Evolutionary conservation across 805 yeast species (phyloP), one percentile per base, ranked within the genome.

Genomic region (Metschnikowia peoriensis): DNA sequence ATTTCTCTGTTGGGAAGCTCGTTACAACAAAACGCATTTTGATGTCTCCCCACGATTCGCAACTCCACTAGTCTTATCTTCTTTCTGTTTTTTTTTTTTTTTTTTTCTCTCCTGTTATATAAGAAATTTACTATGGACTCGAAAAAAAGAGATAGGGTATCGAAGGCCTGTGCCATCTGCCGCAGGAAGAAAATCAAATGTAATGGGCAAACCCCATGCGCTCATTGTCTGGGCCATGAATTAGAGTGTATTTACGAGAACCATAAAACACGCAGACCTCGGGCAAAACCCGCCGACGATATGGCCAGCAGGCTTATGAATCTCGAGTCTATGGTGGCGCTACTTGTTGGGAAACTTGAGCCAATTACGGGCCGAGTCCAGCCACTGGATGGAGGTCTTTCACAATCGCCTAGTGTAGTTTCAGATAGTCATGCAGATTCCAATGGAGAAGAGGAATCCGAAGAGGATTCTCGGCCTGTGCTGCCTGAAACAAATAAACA

Each of bases 171-270:
- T 28, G 56, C 52, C 28, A 43, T 46, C 6, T 60, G 63, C 37
- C 59, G 63, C 16, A 47, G 54, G 27, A 55, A 52, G 44, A 60
- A 60, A 44, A 58, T 52, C 27, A 47, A 54, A 34, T 57, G 62
- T 32, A 52, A 55, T 17, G 60, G 61, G 22, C 37, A 41, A 32
- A 22, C 38, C 10, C 58, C 54, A 10, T 57, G 61, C 38, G 47
- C 38, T 32, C 55, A 53, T 39, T 59, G 62, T 39, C 15, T 43
- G 9, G 40, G 46, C 40, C 47, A 41, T 14, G 15, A 29, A 16
- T 15, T 47, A 32, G 52, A 47, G 29, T 58, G 62, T 38, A 44
- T 47, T 16, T 58, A 58, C 43, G 58, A 55, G 44, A 22, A 17
- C 35, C 52, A 51, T 22, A 53, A 55, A 38, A 28, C 38, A 11